Base-by-base conservation (phyloP, 495 filamentous ascomycete genomes). In the Penicillium canescens region DNA sequence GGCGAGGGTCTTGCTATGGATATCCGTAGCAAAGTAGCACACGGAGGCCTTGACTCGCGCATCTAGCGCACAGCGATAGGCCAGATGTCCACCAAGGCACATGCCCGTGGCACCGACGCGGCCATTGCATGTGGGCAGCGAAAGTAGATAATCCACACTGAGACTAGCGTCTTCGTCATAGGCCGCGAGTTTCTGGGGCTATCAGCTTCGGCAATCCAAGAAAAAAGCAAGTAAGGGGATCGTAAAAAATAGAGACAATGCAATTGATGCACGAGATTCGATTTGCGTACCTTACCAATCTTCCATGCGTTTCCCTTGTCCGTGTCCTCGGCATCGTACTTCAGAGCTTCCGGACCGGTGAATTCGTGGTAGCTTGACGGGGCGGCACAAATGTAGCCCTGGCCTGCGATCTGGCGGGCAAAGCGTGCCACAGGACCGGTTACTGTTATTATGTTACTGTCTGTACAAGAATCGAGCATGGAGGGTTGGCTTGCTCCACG, bases 361-460 rank as follows among this genome's bases (percentile, higher is more conserved):
- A 96, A 96, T 72, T 96, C 92, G 66, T 98, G 93, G 66, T 96
- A 98, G 51, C 85, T 91, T 38, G 88, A 92, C 0, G 92, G 92
- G 1, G 91, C 92, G 4, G 86, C 93, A 52, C 90, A 91, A 55
- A 98, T 96, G 68, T 96, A 98, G 46, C 93, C 93, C 63, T 96
- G 91, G 3, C 91, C 86, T 23, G 91, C 90, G 46, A 98, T 96
- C 66, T 96, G 92, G 50, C 93, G 85, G 23, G 90, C 91, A 62
- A 98, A 96, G 40, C 93, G 86, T 37, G 87, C 82, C 16, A 98
- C 93, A 3, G 93, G 93, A 0, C 93, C 93, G 52, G 92, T 96
- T 12, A 97, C 92, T 96, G 45, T 52, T 20, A 34, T 33, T 40
- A 3, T 13, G 40, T 34, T 21, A 26, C 12, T 2, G 2, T 10